phyloP scores from a whole-genome alignment of 2,329 filamentous ascomycete genomes.

The Myriosclerotinia curreyana region DNA sequence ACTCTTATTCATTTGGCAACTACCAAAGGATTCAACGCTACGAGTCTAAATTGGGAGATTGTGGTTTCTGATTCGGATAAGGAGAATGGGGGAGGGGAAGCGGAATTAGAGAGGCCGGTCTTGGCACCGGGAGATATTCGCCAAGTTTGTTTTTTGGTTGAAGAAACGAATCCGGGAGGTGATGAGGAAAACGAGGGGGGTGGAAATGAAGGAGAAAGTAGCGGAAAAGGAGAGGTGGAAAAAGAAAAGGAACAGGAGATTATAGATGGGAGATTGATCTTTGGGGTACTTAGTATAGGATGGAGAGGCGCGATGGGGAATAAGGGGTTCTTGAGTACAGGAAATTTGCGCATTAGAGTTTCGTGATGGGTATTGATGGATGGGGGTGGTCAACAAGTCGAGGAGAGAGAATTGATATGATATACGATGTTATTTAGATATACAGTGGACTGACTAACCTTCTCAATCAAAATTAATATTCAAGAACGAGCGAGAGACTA shows the following conservation, averaged over 20 bases:
- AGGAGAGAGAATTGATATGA: background rate
- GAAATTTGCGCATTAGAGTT: constrained; percentile 62
- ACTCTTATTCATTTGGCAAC: constrained; percentile 61
- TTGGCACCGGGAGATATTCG: constrained; percentile 62
- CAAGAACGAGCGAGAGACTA: no score
- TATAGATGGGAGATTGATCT: constrained; percentile 59
- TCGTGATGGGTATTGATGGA: background rate
- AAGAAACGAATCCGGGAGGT: constrained; percentile 39
- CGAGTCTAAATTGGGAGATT: constrained; percentile 56
- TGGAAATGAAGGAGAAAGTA: constrained; percentile 25
- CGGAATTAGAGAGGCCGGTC: constrained; percentile 53
- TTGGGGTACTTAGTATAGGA: constrained; percentile 80
- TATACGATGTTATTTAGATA: background rate
- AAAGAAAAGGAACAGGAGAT: constrained; percentile 39
- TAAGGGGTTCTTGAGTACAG: constrained; percentile 80
- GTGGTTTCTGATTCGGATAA: constrained; percentile 22
- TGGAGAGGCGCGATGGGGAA: constrained; percentile 92
- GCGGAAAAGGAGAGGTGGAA: constrained; percentile 25
- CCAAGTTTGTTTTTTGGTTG: constrained; percentile 63
- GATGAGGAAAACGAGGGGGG: constrained; percentile 39
- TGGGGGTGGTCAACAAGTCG: background rate
- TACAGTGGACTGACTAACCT: background rate
- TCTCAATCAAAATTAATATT: no score
- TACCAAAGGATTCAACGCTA: constrained; percentile 50
- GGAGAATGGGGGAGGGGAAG: constrained; percentile 29